These are phyloP conservation scores for Ophioceras dolichostomum DNA, from an alignment of 2,329 filamentous ascomycete species.

Conservation along the genomic window DNA sequence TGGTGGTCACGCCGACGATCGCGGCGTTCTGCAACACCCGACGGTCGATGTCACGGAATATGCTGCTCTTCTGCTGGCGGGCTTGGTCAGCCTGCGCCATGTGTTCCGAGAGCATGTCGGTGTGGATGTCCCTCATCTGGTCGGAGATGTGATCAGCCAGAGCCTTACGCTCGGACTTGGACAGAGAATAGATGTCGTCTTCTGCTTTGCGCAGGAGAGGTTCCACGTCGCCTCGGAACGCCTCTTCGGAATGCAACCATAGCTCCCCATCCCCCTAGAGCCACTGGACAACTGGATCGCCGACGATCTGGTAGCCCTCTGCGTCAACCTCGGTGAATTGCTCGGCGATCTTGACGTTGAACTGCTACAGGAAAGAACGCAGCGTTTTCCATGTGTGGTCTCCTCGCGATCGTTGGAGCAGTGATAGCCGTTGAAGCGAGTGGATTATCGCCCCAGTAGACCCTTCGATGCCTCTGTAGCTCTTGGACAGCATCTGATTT, in stretches of 20 bases:
- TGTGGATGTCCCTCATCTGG: background rate
- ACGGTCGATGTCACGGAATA: slow-evolving; percentile 19
- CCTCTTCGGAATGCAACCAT: no score
- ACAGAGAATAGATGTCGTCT: background rate
- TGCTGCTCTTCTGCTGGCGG: slow-evolving; percentile 7
- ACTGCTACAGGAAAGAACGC: background rate
- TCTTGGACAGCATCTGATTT: background rate
- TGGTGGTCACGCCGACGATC: slow-evolving; percentile 48
- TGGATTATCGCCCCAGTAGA: background rate
- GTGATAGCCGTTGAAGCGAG: background rate
- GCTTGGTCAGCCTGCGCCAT: background rate
- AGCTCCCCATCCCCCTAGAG: background rate
- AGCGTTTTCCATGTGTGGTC: background rate
- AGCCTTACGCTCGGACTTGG: background rate
- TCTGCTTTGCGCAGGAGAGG: background rate
- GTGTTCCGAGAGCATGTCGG: background rate
- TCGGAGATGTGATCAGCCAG: background rate
- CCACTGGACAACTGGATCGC: background rate
- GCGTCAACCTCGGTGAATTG: no score
- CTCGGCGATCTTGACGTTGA: background rate
- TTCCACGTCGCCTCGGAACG: no score
- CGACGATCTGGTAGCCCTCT: background rate
- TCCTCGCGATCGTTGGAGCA: background rate
- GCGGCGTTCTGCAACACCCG: slow-evolving; percentile 24
- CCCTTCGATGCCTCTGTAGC: background rate